Evolutionary conservation across 805 yeast species (phyloP).

Genomic region (Naumovozyma castellii): DNA sequence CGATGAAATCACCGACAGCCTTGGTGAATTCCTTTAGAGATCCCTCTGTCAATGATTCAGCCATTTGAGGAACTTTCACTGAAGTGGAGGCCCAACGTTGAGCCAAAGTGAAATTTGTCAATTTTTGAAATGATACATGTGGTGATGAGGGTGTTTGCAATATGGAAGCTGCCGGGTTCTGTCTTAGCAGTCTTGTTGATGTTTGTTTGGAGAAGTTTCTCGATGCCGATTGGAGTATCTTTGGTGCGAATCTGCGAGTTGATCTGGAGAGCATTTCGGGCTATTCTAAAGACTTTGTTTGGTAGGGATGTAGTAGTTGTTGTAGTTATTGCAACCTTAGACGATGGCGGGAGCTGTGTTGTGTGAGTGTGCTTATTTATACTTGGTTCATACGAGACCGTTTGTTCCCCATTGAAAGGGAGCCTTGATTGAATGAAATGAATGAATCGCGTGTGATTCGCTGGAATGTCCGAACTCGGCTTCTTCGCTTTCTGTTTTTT

Average conservation of each 20-base stretch:
- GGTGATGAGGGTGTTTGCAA: too few relatives aligned
- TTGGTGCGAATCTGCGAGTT: not conserved
- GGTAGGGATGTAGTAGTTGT: too few relatives aligned
- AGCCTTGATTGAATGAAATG: not conserved
- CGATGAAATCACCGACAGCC: slow-evolving; percentile 80
- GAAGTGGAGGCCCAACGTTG: slow-evolving; percentile 33
- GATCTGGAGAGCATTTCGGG: not conserved
- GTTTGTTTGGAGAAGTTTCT: not conserved
- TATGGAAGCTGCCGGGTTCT: too few relatives aligned
- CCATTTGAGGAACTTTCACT: slow-evolving; percentile 96
- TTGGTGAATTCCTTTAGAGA: slow-evolving; percentile 64
- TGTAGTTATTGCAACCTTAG: too few relatives aligned
- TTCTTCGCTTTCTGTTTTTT: not conserved
- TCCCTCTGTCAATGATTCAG: slow-evolving; percentile 97
- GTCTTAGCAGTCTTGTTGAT: not conserved
- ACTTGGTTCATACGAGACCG: too few relatives aligned
- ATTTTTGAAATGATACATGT: too few relatives aligned
- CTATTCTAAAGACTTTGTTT: too few relatives aligned
- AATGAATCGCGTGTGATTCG: not conserved
- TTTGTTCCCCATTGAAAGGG: too few relatives aligned
- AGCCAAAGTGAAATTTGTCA: not conserved
- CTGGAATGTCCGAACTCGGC: not conserved
- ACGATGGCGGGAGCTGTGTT: too few relatives aligned
- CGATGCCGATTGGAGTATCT: not conserved
- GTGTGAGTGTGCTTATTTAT: too few relatives aligned